Conservation (phyloP, 2,329 filamentous ascomycete species). For the Metarhizium guizhouense region DNA sequence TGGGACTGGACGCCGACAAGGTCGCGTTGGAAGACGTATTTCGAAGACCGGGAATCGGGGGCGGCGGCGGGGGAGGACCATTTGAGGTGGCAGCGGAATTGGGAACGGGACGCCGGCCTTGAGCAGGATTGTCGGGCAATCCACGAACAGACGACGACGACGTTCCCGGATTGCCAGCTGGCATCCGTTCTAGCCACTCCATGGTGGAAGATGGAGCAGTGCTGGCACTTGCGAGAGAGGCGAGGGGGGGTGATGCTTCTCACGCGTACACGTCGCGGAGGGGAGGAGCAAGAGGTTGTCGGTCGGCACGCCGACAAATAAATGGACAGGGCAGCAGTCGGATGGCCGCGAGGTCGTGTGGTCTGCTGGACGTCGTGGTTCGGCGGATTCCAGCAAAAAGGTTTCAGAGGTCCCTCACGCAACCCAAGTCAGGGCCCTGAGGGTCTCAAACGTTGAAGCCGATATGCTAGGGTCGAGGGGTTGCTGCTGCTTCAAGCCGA, state of each 20-base stretch:
- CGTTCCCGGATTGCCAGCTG: constrained; percentile 13
- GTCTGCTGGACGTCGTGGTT: not conserved
- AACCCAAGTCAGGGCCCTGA: constrained; percentile 7
- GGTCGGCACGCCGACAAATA: not conserved
- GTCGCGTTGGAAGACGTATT: constrained; percentile 37
- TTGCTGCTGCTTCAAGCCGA: constrained; percentile 16
- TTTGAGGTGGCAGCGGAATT: constrained; percentile 31
- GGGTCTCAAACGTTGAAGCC: constrained; percentile 14
- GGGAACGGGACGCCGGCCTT: constrained; percentile 28
- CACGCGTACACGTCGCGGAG: constrained; percentile 4
- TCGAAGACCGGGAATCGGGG: constrained; percentile 38
- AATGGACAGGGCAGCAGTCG: not conserved
- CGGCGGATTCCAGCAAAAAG: constrained; percentile 12
- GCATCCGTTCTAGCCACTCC: constrained; percentile 26
- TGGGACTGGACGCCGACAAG: constrained; percentile 40
- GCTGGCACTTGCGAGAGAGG: constrained; percentile 7
- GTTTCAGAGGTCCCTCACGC: constrained; percentile 22
- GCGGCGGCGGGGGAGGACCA: constrained; percentile 27
- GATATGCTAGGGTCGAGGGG: not conserved
- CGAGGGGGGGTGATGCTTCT: not conserved
- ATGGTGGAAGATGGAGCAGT: constrained; percentile 17
- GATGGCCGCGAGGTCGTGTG: not conserved
- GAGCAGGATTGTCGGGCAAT: constrained; percentile 31
- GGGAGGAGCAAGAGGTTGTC: constrained; percentile 1
- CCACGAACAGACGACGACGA: constrained; percentile 21